Conservation (phyloP, 257 asterid species). For the Apocynum venetum region DNA sequence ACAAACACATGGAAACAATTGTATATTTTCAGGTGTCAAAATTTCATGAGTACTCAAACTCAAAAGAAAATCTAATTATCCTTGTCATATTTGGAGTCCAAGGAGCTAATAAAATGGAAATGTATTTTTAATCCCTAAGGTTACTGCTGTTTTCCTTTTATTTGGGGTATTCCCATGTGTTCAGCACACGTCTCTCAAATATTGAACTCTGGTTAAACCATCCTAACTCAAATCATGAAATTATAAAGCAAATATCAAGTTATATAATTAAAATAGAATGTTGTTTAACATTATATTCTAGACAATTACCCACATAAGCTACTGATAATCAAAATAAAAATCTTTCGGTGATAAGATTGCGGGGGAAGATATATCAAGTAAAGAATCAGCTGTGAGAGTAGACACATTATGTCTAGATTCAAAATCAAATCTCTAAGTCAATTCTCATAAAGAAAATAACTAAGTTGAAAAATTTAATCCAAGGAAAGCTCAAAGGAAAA, state of each 20-base stretch:
- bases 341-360: not conserved
- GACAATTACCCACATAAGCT: not conserved
- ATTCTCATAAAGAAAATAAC: not conserved
- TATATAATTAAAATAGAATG: not conserved
- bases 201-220: not conserved
- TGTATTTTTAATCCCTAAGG: not conserved
- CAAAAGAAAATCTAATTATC: not conserved
- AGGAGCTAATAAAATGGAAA: not conserved
- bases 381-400: not conserved
- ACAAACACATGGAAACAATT: not conserved
- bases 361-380: not conserved
- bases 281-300: not conserved
- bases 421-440: not conserved
- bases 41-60: no score
- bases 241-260: not conserved
- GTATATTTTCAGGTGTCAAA: no score
- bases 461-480: not conserved
- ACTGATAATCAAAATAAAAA: not conserved
- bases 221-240: not conserved
- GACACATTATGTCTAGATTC: not conserved
- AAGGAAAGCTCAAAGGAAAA: not conserved
- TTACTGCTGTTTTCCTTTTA: not conserved
- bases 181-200: not conserved
- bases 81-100: not conserved
- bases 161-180: not conserved